Conservation (phyloP, 345 rosid species). For the Eucalyptus virginea region DNA sequence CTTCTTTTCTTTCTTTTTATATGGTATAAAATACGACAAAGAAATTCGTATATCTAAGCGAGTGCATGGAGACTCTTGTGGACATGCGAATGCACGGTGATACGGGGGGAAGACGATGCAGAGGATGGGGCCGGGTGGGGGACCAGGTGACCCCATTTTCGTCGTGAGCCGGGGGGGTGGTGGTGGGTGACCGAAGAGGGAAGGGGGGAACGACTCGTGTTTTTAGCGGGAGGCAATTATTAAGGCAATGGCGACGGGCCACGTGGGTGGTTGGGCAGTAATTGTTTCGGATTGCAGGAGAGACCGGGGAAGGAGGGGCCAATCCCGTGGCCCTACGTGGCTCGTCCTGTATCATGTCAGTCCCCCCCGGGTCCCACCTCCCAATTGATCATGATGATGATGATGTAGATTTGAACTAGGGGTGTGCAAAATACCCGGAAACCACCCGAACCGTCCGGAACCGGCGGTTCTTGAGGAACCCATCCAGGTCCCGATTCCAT, state of each 20-base stretch:
- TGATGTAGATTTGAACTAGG: neutral
- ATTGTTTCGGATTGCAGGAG: neutral
- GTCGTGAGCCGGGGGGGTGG: too few relatives aligned
- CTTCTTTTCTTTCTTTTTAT: too few relatives aligned
- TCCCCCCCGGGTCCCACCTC: neutral
- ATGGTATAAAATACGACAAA: too few relatives aligned
- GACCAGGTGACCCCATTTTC: too few relatives aligned
- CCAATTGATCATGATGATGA: neutral
- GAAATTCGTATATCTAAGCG: fast-evolving
- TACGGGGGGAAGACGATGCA: neutral
- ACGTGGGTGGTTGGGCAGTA: constrained; percentile 29
- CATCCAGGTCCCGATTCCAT: too few relatives aligned
- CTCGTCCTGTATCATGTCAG: neutral
- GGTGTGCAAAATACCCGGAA: too few relatives aligned
- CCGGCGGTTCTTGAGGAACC: too few relatives aligned
- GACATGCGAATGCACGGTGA: neutral
- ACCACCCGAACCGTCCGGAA: too few relatives aligned
- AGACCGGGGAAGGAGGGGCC: neutral
- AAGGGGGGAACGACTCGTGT: neutral
- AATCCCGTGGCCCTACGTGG: neutral
- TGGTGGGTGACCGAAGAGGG: neutral
- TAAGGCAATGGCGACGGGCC: neutral
- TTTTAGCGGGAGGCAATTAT: neutral
- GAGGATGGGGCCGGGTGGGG: too few relatives aligned
- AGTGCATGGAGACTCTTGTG: too few relatives aligned